phyloP scores from a whole-genome alignment of 306 rosid genomes.

The Castanopsis chinensis region DNA sequence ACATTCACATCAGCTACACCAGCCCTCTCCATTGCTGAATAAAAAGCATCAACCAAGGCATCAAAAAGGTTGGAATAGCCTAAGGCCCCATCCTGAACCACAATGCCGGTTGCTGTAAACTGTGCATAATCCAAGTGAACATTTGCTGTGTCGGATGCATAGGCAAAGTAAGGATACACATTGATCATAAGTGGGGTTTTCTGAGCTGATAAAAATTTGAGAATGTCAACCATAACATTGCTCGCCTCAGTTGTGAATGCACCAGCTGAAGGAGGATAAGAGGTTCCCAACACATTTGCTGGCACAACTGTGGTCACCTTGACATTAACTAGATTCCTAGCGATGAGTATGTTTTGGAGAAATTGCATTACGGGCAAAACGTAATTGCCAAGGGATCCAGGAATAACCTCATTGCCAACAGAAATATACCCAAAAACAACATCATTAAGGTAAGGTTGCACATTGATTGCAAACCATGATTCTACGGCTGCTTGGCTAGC shows the following conservation, averaged over 20 bases:
- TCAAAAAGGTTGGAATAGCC: constrained; percentile 33
- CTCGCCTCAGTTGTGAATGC: neutral
- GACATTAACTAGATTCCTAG: neutral
- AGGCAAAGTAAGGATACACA: constrained; percentile 40
- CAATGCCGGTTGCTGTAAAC: no score
- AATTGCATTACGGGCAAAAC: no score
- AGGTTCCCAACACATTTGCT: neutral
- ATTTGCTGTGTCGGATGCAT: constrained; percentile 15
- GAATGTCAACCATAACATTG: neutral
- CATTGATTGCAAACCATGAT: no score
- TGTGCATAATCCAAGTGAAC: no score
- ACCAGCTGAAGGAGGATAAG: no score
- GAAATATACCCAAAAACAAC: no score
- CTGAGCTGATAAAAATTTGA: constrained; percentile 1
- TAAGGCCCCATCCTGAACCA: no score
- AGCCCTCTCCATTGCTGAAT: constrained; percentile 25
- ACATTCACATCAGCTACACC: neutral
- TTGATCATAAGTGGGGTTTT: constrained; percentile 35
- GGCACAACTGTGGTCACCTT: neutral
- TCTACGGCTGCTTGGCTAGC: no score
- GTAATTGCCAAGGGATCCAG: no score
- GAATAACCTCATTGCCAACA: no score
- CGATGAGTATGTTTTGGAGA: no score
- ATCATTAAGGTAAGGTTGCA: no score
- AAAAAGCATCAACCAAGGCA: constrained; percentile 33